Percentiles rank a stretch among this genome's conserved stretches.
These are phyloP conservation scores for Claviceps maximensis DNA, from an alignment of 2,329 filamentous ascomycete genomes.

Conservation along the genomic window DNA sequence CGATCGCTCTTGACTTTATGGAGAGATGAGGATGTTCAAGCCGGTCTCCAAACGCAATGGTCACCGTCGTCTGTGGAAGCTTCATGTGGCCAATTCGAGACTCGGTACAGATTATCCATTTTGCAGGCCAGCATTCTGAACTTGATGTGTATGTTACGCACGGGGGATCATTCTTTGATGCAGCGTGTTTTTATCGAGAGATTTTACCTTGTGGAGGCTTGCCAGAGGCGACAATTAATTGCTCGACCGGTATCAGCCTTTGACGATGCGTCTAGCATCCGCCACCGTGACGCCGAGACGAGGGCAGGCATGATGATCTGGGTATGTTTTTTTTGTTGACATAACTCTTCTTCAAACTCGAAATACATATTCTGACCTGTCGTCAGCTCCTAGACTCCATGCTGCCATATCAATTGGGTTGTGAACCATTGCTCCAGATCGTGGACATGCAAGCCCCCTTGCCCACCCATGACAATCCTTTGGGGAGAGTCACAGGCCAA, in stretches of 20 bases:
- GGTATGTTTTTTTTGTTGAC: not conserved
- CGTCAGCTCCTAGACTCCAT: not conserved
- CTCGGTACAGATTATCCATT: not conserved
- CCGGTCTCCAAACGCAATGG: not conserved
- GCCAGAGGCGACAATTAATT: not conserved
- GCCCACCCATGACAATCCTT: not conserved
- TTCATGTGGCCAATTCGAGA: not conserved
- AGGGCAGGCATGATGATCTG: not conserved
- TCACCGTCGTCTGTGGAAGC: not conserved
- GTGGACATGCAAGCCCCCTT: not conserved
- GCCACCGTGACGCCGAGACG: not conserved
- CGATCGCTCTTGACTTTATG: not conserved
- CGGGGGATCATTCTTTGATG: not conserved
- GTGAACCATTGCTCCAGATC: not conserved
- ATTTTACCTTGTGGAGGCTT: not conserved
- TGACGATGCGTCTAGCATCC: not conserved
- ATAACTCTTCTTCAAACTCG: not conserved
- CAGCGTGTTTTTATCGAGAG: not conserved
- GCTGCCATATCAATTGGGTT: not conserved
- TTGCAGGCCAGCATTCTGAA: not conserved
- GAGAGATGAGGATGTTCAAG: not conserved
- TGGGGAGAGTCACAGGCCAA: not conserved
- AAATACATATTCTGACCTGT: not conserved
- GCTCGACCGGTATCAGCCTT: not conserved
- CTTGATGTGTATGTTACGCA: not conserved